phyloP scores from a whole-genome alignment of 768 basidiomycete genomes.

The Mycena galopus region DNA sequence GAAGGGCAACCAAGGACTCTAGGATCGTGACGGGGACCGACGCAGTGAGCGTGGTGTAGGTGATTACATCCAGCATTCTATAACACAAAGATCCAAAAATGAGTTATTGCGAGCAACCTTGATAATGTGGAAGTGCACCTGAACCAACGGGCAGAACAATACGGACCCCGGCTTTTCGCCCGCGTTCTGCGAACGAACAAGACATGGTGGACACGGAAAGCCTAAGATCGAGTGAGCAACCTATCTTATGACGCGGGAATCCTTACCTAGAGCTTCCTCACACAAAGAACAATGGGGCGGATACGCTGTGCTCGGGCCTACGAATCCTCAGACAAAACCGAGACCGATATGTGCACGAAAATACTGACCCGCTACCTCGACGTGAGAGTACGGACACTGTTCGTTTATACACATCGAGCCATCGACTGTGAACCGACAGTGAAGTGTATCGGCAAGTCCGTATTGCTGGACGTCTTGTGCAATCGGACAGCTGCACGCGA shows the following conservation, averaged over 20 bases:
- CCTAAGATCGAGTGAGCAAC: slow-evolving; percentile 25
- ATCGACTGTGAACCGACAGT: slow-evolving; percentile 43
- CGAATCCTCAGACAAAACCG: neutral
- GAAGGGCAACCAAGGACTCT: slow-evolving; percentile 38
- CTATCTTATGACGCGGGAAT: neutral
- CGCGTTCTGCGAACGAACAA: slow-evolving; percentile 18
- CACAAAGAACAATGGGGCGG: slow-evolving; percentile 45
- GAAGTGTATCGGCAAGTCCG: slow-evolving; percentile 40
- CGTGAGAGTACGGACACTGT: slow-evolving; percentile 45
- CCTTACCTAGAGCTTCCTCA: slow-evolving; percentile 40
- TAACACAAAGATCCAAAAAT: neutral
- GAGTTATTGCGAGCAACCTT: neutral
- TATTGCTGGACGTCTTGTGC: slow-evolving; percentile 39
- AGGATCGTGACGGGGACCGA: slow-evolving; percentile 28
- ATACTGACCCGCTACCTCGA: slow-evolving; percentile 28
- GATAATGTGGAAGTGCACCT: slow-evolving; percentile 38
- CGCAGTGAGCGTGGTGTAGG: slow-evolving; percentile 46
- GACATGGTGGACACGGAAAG: slow-evolving; percentile 44
- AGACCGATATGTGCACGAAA: neutral
- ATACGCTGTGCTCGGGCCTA: slow-evolving; percentile 1
- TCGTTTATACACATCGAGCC: slow-evolving; percentile 36
- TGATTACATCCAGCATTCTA: slow-evolving; percentile 47
- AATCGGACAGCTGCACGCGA: slow-evolving; percentile 40
- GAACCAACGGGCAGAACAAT: slow-evolving; percentile 41
- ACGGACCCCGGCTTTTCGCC: slow-evolving; percentile 30